Conservation (phyloP, 208 protist species). For the Novymonas esmeraldas region DNA sequence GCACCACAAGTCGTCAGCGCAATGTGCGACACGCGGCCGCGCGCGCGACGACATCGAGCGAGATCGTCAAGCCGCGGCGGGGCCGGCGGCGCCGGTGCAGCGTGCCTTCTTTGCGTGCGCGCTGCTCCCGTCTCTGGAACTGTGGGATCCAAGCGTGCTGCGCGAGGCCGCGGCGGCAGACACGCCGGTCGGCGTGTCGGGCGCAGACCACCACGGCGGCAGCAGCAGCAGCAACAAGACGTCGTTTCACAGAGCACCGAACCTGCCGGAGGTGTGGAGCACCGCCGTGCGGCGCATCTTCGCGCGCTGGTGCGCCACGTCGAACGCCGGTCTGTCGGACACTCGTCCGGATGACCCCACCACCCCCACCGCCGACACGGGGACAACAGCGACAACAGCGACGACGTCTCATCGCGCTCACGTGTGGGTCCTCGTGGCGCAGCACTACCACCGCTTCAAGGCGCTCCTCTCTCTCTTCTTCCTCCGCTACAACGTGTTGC, state of each 20-base stretch:
- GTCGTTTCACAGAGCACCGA: slow-evolving; percentile 12
- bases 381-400: not conserved
- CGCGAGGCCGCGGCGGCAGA: not conserved
- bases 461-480: slow-evolving; percentile 50
- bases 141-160: slow-evolving; percentile 23
- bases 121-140: slow-evolving; percentile 18
- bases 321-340: not conserved
- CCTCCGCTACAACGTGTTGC: slow-evolving; percentile 27
- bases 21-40: not conserved
- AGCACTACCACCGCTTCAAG: slow-evolving; percentile 67
- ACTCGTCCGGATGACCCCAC: too few relatives aligned
- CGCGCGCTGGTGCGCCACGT: slow-evolving; percentile 17
- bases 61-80: not conserved
- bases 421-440: slow-evolving; percentile 28
- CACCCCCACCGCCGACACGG: not conserved
- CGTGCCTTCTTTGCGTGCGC: slow-evolving; percentile 15
- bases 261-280: slow-evolving; percentile 21
- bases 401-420: slow-evolving; percentile 14
- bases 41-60: not conserved
- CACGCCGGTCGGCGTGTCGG: too few relatives aligned
- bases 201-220: too few relatives aligned
- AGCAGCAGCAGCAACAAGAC: not conserved
- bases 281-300: slow-evolving; percentile 26
- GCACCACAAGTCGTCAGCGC: not conserved
- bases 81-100: not conserved